Evolutionary conservation across 345 rosid genomes (phyloP).

Genomic region (Citrus inodora): DNA sequence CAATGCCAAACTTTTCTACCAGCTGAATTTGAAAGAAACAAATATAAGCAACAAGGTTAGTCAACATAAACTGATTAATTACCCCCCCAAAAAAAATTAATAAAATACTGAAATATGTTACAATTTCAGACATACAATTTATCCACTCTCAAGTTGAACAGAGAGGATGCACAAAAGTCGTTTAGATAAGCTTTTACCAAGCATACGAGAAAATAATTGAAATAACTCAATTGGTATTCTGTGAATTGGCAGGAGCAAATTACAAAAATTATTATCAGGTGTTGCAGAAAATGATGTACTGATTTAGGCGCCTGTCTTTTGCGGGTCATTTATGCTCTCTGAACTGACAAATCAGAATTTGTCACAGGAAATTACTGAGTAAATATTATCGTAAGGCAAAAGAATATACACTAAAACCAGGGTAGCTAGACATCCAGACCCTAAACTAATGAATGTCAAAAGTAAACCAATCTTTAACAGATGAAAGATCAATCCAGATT

Average conservation of each 20-base stretch:
- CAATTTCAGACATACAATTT: background rate
- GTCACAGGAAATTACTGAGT: background rate
- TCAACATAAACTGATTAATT: background rate
- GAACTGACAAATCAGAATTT: background rate
- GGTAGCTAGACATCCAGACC: background rate
- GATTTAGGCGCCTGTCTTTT: background rate
- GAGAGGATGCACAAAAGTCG: background rate
- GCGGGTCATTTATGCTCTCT: background rate
- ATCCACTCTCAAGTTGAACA: background rate
- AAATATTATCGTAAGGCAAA: background rate
- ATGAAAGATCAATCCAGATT: background rate
- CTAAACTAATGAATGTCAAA: background rate
- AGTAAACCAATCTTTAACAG: background rate
- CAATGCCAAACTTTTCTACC: conserved; percentile 95
- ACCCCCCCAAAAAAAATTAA: no score
- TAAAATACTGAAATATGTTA: background rate
- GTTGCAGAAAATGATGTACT: background rate
- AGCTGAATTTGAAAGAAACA: conserved; percentile 48
- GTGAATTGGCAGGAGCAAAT: background rate
- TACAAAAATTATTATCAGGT: background rate
- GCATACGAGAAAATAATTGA: background rate
- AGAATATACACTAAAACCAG: background rate
- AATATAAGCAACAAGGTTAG: background rate
- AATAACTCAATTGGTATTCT: background rate
- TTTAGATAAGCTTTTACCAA: background rate